A percentile compares a stretch with the other conserved stretches of the same genome.
These are phyloP conservation scores for Zymoseptoria ardabiliae DNA, from an alignment of 2,329 filamentous ascomycete species.

Conservation along the genomic window DNA sequence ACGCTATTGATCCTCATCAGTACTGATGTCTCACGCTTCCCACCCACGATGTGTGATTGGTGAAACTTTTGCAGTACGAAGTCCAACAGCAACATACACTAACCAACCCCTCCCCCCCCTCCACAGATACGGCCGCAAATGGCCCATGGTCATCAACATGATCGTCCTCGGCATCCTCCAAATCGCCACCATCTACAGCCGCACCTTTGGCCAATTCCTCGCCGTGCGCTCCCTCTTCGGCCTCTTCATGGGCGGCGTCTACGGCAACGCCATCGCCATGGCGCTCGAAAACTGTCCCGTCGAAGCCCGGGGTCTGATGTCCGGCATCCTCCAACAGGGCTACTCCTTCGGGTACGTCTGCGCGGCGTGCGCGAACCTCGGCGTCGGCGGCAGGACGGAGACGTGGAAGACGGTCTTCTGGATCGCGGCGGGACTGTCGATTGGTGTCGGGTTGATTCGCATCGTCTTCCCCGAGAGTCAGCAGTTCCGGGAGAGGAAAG, in stretches of 20 bases:
- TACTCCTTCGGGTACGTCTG: constrained; percentile 63
- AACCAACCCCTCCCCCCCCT: no score
- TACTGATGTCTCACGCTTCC: no score
- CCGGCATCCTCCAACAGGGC: constrained; percentile 73
- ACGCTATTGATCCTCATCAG: no score
- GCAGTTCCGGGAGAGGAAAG: constrained; percentile 66
- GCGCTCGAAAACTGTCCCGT: constrained; percentile 56
- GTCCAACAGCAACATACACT: no score
- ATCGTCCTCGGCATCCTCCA: constrained; percentile 62
- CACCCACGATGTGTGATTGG: no score
- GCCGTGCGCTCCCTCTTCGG: constrained; percentile 54
- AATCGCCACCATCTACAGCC: constrained; percentile 69
- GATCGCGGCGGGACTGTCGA: constrained; percentile 61
- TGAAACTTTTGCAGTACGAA: no score
- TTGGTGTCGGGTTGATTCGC: constrained; percentile 60
- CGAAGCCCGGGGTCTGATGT: constrained; percentile 62
- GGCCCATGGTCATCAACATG: constrained; percentile 67
- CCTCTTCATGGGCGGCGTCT: constrained; percentile 57
- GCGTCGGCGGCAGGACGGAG: constrained; percentile 56
- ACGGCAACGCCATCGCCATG: constrained; percentile 55
- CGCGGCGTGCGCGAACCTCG: constrained; percentile 67
- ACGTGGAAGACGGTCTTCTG: constrained; percentile 62
- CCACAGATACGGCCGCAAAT: constrained; percentile 46
- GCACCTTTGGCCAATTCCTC: constrained; percentile 63
- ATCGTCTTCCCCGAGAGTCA: constrained; percentile 65